Conservation (phyloP, 2,329 filamentous ascomycete species). For the Ophiostoma tasmaniense region DNA sequence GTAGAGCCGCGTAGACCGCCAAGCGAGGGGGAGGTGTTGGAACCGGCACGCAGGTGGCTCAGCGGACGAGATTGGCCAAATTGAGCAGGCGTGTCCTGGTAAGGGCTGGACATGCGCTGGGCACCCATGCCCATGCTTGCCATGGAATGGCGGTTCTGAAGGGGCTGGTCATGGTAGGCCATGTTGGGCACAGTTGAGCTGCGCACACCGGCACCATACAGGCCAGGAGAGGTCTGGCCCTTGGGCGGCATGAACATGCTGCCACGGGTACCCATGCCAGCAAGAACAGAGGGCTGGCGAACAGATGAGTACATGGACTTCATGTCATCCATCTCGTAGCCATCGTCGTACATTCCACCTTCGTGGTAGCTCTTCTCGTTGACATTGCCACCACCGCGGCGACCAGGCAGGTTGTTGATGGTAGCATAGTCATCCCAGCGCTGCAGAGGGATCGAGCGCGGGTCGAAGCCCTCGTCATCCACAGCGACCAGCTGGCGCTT, state of each 20-base stretch:
- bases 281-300: constrained; percentile 77
- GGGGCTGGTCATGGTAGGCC: constrained; percentile 41
- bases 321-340: constrained; percentile 96
- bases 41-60: constrained; percentile 48
- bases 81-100: constrained; percentile 41
- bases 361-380: constrained; percentile 37
- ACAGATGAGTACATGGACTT: constrained; percentile 92
- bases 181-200: constrained; percentile 36
- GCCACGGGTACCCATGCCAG: constrained; percentile 64
- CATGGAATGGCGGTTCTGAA: constrained; percentile 59
- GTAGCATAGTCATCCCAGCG: constrained; percentile 95
- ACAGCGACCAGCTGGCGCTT: constrained; percentile 83
- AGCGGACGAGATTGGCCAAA: constrained; percentile 44
- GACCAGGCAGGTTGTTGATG: constrained; percentile 79
- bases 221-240: constrained; percentile 62
- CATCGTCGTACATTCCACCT: constrained; percentile 53
- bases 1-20: constrained; percentile 34
- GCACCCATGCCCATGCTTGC: constrained; percentile 53
- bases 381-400: constrained; percentile 63
- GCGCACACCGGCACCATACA: constrained; percentile 37
- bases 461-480: constrained; percentile 79
- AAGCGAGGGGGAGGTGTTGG: constrained; percentile 36
- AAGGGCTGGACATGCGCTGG: constrained; percentile 47
- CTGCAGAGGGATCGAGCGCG: constrained; percentile 84
- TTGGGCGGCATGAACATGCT: constrained; percentile 74